phyloP scores from a whole-genome alignment of 176 grass and related monocot genomes.

The Eleusine indica region DNA sequence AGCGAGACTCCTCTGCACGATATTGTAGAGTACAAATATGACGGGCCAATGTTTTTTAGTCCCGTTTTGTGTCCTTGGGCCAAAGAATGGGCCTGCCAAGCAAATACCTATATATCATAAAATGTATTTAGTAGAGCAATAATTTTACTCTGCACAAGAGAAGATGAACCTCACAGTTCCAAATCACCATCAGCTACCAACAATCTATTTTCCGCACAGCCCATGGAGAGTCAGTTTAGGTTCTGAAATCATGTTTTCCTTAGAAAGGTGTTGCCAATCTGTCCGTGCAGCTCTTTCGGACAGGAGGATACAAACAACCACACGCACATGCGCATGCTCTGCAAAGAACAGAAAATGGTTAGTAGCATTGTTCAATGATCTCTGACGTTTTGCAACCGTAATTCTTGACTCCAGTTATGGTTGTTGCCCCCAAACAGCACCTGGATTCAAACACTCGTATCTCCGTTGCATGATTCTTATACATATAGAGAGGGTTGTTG shows the following conservation, averaged over 20 bases:
- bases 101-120: not conserved
- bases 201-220: not conserved
- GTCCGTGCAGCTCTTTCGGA: not conserved
- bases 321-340: conserved; percentile 26
- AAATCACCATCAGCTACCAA: not conserved
- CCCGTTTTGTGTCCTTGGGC: not conserved
- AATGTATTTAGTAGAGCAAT: not conserved
- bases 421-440: conserved; percentile 18
- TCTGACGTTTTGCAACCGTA: not conserved
- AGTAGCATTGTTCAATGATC: conserved; percentile 18
- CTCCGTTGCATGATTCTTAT: too few relatives aligned
- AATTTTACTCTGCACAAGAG: not conserved
- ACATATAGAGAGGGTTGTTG: not conserved
- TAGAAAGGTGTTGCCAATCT: not conserved
- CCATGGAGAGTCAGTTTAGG: not conserved
- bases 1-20: too few relatives aligned
- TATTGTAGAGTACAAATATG: not conserved
- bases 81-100: not conserved
- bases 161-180: not conserved
- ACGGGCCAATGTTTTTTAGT: not conserved
- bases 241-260: not conserved
- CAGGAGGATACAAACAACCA: not conserved
- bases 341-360: conserved; percentile 21
- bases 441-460: too few relatives aligned
- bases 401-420: conserved; percentile 22